phyloP scores from a whole-genome alignment of 805 yeast genomes.

The Lipomyces orientalis region DNA sequence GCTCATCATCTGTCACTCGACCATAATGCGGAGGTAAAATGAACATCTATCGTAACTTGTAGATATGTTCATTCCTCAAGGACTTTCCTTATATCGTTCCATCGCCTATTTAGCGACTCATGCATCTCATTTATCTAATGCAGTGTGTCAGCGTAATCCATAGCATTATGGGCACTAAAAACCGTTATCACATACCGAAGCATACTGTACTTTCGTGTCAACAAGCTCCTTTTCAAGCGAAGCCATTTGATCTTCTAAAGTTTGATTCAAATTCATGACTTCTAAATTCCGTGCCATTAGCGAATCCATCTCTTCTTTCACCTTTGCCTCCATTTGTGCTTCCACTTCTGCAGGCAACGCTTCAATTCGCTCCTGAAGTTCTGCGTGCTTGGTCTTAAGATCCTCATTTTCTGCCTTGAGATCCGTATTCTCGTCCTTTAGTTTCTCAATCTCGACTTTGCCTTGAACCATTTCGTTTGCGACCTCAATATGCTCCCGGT shows the following conservation, averaged over 20 bases:
- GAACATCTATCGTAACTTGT: background rate
- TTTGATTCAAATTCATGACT: slow-evolving; percentile 67
- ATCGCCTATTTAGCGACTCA: slow-evolving; percentile 43
- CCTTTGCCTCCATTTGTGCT: slow-evolving; percentile 47
- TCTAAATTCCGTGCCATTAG: slow-evolving; percentile 67
- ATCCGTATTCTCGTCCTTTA: slow-evolving; percentile 75
- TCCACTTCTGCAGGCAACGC: slow-evolving; percentile 38
- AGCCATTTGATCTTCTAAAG: slow-evolving; percentile 59
- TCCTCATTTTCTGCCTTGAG: slow-evolving; percentile 57
- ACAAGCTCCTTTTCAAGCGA: slow-evolving; percentile 52
- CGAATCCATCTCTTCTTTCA: slow-evolving; percentile 56
- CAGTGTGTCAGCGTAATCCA: slow-evolving; percentile 17
- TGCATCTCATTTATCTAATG: slow-evolving; percentile 40
- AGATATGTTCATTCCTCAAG: slow-evolving; percentile 28
- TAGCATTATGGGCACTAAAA: background rate
- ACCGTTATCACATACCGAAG: slow-evolving; percentile 33
- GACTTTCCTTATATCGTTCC: slow-evolving; percentile 47
- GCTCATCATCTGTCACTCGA: background rate
- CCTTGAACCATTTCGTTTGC: slow-evolving; percentile 87
- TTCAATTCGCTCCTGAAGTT: slow-evolving; percentile 48
- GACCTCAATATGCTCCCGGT: slow-evolving; percentile 81
- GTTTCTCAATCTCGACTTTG: slow-evolving; percentile 73
- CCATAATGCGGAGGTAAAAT: background rate
- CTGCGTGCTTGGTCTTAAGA: slow-evolving; percentile 53
- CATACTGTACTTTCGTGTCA: slow-evolving; percentile 41